Evolutionary conservation across 306 rosid genomes (phyloP), one percentile per base, ranked within the genome.

Genomic region (Cajanus cajan): DNA sequence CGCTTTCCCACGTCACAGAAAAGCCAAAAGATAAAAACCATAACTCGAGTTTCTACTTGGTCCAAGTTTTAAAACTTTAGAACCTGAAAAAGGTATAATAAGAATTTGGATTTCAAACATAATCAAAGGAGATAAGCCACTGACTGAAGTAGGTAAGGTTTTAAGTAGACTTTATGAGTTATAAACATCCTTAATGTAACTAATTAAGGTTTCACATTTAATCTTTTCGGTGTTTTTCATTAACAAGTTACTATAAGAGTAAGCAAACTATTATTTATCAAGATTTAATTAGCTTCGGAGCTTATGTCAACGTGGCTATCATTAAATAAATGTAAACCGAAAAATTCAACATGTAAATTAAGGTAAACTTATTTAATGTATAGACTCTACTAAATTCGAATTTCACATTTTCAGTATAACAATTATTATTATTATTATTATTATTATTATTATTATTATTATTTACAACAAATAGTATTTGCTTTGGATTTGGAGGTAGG

Each of bases 101-200:
- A 18, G 51, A 62, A 45, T 76, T 73, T 73, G 71, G 68, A 66
- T 62, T 44, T 45, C 57, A 58, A 74, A 21, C 41, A 15, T 15
- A 28, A 8, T 0, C 47, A 75, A 62, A 62, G 8, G 21, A 45
- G 51, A 22, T 47, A 48, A n/a, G 48, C 4, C 19, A 31, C 25
- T 8, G n/a, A 12, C 9, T 48, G 39, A 19, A 33, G 25, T 64
- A 19, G 64, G 73, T 36, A 31, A 16, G 36, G 11, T 3, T 75
- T 74, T 41, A 6, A 36, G 18, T 24, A 28, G 34, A 50, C 13
- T 14, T 52, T 11, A 31, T n/a, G 69, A 41, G 57, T 58, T 25
- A 2, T 28, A 47, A 58, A 58, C 59, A 45, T 15, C 24, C 36
- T 18, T 41, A 31, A 4, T 45, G 33, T 41, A 12, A 8, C 51